These are phyloP conservation scores for Phallus indusiatus DNA, from an alignment of 768 basidiomycete species.

Conservation along the genomic window DNA sequence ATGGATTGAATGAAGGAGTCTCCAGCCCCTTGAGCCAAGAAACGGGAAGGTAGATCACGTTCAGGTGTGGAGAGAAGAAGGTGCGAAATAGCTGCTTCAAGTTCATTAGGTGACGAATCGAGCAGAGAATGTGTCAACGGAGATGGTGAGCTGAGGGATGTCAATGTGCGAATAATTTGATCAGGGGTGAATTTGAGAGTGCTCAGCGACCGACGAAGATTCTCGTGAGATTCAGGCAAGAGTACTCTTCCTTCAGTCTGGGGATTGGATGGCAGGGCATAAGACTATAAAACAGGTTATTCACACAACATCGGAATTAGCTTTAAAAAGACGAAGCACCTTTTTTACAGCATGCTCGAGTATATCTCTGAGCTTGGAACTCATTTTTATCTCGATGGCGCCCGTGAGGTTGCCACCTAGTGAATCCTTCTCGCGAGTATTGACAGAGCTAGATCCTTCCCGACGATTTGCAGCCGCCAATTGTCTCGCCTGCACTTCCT, in stretches of 20 bases:
- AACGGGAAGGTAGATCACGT: constrained; percentile 72
- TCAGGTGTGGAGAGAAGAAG: constrained; percentile 78
- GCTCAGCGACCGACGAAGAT: neutral
- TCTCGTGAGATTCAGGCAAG: neutral
- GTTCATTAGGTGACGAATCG: constrained; percentile 37
- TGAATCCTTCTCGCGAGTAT: constrained; percentile 27
- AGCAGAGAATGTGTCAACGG: constrained; percentile 55
- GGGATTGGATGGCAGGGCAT: constrained; percentile 12
- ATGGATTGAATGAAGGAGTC: constrained; percentile 3
- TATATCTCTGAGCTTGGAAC: constrained; percentile 57
- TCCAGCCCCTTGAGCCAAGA: constrained; percentile 35
- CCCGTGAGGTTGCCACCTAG: constrained; percentile 14
- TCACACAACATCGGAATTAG: neutral
- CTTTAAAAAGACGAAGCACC: constrained; percentile 28
- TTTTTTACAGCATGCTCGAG: constrained; percentile 77
- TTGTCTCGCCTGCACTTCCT: constrained; percentile 59
- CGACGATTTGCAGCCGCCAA: constrained; percentile 39
- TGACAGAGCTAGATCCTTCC: constrained; percentile 33
- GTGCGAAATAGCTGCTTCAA: constrained; percentile 79
- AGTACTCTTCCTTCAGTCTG: constrained; percentile 18
- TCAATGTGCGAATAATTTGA: constrained; percentile 29
- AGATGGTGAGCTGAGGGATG: constrained; percentile 50
- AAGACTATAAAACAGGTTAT: constrained; percentile 1
- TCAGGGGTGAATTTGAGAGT: neutral
- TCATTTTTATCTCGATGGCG: constrained; percentile 74